Percentiles rank a stretch among this genome's conserved stretches.
phyloP scores from a whole-genome alignment of 129 eudicot species.

The Glebionis coronaria region DNA sequence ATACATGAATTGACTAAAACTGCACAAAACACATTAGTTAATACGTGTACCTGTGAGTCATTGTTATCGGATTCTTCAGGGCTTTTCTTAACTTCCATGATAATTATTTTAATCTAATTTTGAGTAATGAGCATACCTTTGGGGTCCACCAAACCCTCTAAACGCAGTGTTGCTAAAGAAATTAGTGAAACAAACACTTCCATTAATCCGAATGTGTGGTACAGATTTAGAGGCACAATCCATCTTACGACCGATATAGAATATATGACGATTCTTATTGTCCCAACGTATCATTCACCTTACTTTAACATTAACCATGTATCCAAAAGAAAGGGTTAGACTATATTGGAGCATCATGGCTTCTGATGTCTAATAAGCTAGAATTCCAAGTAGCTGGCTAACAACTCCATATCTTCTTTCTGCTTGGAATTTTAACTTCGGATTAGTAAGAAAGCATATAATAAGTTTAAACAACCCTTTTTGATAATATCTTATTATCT shows the following conservation, averaged over 20 bases:
- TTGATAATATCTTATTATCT: slow-evolving; percentile 18
- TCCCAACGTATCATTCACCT: no score
- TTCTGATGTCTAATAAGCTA: slow-evolving; percentile 31
- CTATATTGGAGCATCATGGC: slow-evolving; percentile 29
- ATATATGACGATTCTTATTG: slow-evolving; percentile 19
- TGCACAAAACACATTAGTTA: no score
- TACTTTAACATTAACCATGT: slow-evolving; percentile 22
- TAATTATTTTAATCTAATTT: no score
- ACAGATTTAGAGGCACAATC: slow-evolving; percentile 47
- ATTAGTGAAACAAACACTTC: no score
- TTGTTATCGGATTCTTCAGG: no score
- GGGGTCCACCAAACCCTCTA: no score
- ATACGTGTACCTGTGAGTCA: no score
- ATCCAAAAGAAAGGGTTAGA: slow-evolving; percentile 31
- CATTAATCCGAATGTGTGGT: no score
- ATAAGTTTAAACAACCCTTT: slow-evolving; percentile 37
- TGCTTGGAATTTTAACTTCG: slow-evolving; percentile 22
- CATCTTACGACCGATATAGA: slow-evolving; percentile 28
- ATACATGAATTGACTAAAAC: no score
- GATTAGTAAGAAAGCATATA: slow-evolving; percentile 44
- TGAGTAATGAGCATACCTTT: no score
- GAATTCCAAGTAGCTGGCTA: slow-evolving; percentile 27
- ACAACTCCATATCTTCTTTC: slow-evolving; percentile 38
- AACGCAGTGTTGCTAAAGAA: no score
- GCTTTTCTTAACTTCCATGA: no score